Percentiles rank a stretch among this genome's conserved stretches.
Evolutionary conservation across 345 rosid species (phyloP).

Genomic region (Arabidopsis arenosa): DNA sequence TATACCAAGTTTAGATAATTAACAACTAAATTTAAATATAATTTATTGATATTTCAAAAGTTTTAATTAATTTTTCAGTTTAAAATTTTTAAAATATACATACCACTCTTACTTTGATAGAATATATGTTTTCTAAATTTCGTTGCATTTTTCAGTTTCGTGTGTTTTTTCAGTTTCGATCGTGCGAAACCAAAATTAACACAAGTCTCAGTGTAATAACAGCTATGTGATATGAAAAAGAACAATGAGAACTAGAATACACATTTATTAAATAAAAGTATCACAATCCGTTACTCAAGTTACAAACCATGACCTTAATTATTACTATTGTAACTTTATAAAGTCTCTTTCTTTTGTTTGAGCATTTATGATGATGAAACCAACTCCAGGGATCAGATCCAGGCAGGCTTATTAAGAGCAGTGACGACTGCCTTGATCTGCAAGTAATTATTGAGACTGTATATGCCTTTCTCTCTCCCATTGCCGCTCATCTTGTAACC

Average conservation of each 20-base stretch:
- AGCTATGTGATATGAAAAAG: slow-evolving; percentile 4
- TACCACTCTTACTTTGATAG: too few species aligned
- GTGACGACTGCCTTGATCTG: slow-evolving; percentile 95
- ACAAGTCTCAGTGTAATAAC: slow-evolving; percentile 9
- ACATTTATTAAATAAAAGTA: slow-evolving; percentile 11
- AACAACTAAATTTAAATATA: too few species aligned
- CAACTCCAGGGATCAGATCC: slow-evolving; percentile 58
- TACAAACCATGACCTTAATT: slow-evolving; percentile 8
- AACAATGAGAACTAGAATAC: background rate
- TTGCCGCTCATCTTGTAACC: slow-evolving; percentile 98
- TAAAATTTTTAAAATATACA: too few species aligned
- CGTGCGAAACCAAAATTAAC: background rate
- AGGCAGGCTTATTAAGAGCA: slow-evolving; percentile 77
- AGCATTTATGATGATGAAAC: slow-evolving; percentile 10
- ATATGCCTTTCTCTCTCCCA: slow-evolving; percentile 94
- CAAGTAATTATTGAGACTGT: slow-evolving; percentile 86
- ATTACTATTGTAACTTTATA: background rate
- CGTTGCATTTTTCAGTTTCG: background rate
- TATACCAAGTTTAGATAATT: too few species aligned
- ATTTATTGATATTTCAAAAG: too few species aligned
- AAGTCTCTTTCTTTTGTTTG: background rate
- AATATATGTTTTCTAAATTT: background rate
- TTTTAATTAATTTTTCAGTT: background rate
- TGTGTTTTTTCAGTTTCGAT: background rate
- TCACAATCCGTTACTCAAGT: slow-evolving; percentile 24